Conservation (phyloP, 495 filamentous ascomycete genomes). For the Penicillium pulvis region DNA sequence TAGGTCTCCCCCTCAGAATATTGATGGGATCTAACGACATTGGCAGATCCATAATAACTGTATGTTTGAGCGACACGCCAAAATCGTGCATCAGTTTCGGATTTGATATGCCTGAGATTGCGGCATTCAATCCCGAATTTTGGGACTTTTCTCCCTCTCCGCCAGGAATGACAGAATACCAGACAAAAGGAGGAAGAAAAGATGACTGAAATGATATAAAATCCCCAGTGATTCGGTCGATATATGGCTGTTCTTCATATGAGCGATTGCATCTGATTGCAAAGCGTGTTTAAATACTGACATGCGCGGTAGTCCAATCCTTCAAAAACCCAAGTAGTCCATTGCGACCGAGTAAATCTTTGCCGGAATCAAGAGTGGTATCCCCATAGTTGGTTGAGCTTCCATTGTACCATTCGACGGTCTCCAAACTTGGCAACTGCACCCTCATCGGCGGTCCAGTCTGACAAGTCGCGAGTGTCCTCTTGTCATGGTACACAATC, state of each 20-base stretch:
- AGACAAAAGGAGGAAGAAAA: constrained; percentile 62
- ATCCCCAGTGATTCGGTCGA: constrained; percentile 61
- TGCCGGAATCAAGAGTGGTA: not conserved
- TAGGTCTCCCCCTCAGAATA: constrained; percentile 50
- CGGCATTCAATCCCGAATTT: constrained; percentile 36
- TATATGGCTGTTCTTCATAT: constrained; percentile 43
- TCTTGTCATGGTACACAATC: constrained; percentile 63
- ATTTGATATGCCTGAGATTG: constrained; percentile 57
- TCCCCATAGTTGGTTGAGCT: constrained; percentile 36
- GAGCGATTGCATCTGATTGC: not conserved
- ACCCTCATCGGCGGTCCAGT: constrained; percentile 67
- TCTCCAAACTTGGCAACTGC: constrained; percentile 59
- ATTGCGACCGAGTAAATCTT: constrained; percentile 48
- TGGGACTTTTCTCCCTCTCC: not conserved
- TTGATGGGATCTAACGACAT: constrained; percentile 63
- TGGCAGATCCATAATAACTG: constrained; percentile 67
- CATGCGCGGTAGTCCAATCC: constrained; percentile 70
- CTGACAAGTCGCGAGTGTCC: constrained; percentile 66
- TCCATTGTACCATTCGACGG: constrained; percentile 68
- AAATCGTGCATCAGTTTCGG: constrained; percentile 76
- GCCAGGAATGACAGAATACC: constrained; percentile 60
- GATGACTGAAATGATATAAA: constrained; percentile 64
- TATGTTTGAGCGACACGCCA: constrained; percentile 59
- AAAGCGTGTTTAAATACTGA: constrained; percentile 9
- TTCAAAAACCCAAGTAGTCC: constrained; percentile 57